Evolutionary conservation across 371 early-diverging fungal species (phyloP), one percentile per base, ranked within the genome.

Genomic region (Lichtheimia ornata): DNA sequence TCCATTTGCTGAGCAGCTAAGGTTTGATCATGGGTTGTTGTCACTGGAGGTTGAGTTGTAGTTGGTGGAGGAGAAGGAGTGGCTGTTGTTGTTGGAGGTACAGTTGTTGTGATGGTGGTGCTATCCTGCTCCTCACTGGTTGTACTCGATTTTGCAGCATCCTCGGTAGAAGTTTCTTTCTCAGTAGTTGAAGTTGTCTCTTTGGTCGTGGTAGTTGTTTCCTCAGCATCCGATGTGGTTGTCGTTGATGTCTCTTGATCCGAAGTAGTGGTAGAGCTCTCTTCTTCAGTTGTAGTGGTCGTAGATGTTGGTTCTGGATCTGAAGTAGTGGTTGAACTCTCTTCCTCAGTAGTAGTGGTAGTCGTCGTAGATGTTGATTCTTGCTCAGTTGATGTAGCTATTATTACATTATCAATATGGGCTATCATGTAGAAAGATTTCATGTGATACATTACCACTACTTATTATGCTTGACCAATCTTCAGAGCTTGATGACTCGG

Each of bases 311-410:
- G 17, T 30, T 12, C 24, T 1, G 4, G 51, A 25, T 50, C 25
- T 24, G 24, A 50, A 11, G 52, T 52, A 52, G n/a, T 27, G 22
- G 27, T 27, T n/a, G 52, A 28, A 5, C 22, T 17, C 20, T 54
- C 54, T 41, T 54, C 54, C 12, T 17, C 41, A 11, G 42, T 54
- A 7, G 54, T 54, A 9, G 47, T 47, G 3, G n/a, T n/a, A n/a
- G n/a, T n/a, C n/a, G 20, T 45, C 15, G 15, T 20, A 20, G 47
- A 20, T 47, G n/a, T 20, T 47, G 54, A 7, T 47, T 47, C 47
- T n/a, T 47, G n/a, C 7, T n/a, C 20, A 47, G 47, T n/a, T 18
- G 47, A 14, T 35, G 40, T n/a, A 17, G 22, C 20, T 54, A 12
- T 41, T 41, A 12, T 41, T 20, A 18, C 0, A 13, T 18, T 35